phyloP scores from a whole-genome alignment of 192 early-diverging fungal species.

The Linnemannia zychae region DNA sequence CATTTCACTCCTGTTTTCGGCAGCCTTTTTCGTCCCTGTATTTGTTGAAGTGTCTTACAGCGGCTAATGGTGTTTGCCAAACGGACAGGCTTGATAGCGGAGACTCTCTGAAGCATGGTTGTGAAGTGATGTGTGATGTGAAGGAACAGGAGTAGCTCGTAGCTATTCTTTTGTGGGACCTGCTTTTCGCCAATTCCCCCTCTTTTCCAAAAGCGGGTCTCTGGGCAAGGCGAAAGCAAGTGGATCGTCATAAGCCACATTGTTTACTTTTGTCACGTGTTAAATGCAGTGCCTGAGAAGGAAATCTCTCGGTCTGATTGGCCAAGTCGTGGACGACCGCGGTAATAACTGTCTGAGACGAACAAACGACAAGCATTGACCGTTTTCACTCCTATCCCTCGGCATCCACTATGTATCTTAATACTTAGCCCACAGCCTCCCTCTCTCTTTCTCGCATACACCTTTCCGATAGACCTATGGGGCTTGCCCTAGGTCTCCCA shows the following conservation, averaged over 20 bases:
- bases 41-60: constrained; percentile 24
- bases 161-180: not conserved
- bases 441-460: no score
- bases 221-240: not conserved
- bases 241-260: constrained; percentile 25
- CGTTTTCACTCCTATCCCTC: no score
- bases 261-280: constrained; percentile 27
- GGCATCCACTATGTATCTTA: no score
- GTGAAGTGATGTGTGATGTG: not conserved
- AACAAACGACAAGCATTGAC: no score
- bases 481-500: no score
- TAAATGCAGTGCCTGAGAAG: not conserved
- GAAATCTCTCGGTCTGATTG: not conserved
- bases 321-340: no score
- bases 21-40: not conserved
- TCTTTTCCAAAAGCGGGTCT: not conserved
- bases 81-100: constrained; percentile 29
- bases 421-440: no score
- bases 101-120: constrained; percentile 47
- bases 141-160: not conserved
- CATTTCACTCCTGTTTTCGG: not conserved
- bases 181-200: not conserved
- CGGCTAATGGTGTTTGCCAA: constrained; percentile 33
- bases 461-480: no score
- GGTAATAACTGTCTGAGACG: no score